Base-by-base conservation (phyloP, 495 filamentous ascomycete genomes). In the Podospora pseudopauciseta region DNA sequence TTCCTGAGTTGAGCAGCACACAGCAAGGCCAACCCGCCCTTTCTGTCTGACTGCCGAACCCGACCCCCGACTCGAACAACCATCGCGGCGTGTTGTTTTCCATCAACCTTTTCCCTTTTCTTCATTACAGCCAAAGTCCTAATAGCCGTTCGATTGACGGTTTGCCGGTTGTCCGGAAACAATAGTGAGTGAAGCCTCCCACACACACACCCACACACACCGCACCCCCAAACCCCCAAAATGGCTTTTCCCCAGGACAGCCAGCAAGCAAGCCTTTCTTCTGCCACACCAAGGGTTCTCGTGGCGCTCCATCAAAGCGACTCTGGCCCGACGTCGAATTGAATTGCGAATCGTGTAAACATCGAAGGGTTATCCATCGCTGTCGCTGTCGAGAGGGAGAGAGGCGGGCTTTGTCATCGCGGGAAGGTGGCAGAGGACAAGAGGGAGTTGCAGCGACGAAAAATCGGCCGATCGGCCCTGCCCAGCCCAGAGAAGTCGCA, bases 21-120 rank as follows among this genome's bases (percentile, higher is more conserved):
- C 65, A 60, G 64, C 28, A 44, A 70, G 63, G 70, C 67, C 60
- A 66, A 69, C 68, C 23, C 23, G 64, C 65, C 67, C 60, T 67
- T 67, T 65, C 64, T 71, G 70, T 71, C 65, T 62, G 56, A 64
- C 67, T 61, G 61, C 67, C 62, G 64, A 62, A 68, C 67, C 67
- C 1, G 23, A 58, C 30, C 30, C 30, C 30, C 30, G 30, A 58
- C 23, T 13, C 23, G 7, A 58, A 58, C 67, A 27, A 71, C 59
- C 30, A 60, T 67, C 66, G 67, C 70, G 65, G 64, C 66, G 55
- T 28, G 60, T 28, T 49, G 49, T 67, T 58, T 39, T 70, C 63
- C 18, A 39, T 30, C 23, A 23, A 1, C 23, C 7, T 67, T 65
- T 68, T 27, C 63, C 32, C 58, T 44, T 60, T 68, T 61, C 28